These are phyloP conservation scores for Cercospora nicotianae DNA, from an alignment of 2,329 filamentous ascomycete species.

Conservation along the genomic window DNA sequence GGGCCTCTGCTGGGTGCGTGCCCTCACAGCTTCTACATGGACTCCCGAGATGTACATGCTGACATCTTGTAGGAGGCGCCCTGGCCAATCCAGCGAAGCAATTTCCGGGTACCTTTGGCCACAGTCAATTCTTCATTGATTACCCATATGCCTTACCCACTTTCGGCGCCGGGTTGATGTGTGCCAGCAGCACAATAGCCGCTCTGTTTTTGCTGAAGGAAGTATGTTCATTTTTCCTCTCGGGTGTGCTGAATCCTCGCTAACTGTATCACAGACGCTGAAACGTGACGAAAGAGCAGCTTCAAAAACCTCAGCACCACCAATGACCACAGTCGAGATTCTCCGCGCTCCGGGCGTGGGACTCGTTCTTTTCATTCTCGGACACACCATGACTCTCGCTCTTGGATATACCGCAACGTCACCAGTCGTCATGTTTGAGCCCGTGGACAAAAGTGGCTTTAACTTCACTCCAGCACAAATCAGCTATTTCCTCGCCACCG, in stretches of 20 bases:
- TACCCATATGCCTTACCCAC: constrained; percentile 68
- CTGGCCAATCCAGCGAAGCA: constrained; percentile 67
- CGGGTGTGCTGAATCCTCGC: not conserved
- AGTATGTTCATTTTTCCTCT: not conserved
- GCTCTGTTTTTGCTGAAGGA: constrained; percentile 59
- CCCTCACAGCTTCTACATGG: not conserved
- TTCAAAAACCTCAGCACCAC: constrained; percentile 25
- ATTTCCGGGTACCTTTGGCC: constrained; percentile 60
- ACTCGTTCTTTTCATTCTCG: constrained; percentile 66
- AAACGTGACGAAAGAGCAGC: constrained; percentile 25
- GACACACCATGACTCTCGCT: constrained; percentile 66
- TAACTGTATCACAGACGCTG: constrained; percentile 31
- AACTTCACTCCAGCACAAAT: constrained; percentile 64
- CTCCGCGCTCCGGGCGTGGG: constrained; percentile 63
- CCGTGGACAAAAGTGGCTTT: constrained; percentile 62
- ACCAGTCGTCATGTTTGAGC: constrained; percentile 69
- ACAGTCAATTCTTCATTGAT: constrained; percentile 58
- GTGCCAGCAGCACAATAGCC: constrained; percentile 54
- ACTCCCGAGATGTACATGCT: not conserved
- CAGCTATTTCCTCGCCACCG: constrained; percentile 63
- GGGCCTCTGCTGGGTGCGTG: constrained; percentile 61
- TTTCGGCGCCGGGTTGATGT: constrained; percentile 58
- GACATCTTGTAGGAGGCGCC: constrained; percentile 57
- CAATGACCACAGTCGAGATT: constrained; percentile 55
- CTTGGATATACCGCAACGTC: constrained; percentile 70